Base-by-base conservation (phyloP, 495 filamentous ascomycete genomes). In the Ascobolus immersus region DNA sequence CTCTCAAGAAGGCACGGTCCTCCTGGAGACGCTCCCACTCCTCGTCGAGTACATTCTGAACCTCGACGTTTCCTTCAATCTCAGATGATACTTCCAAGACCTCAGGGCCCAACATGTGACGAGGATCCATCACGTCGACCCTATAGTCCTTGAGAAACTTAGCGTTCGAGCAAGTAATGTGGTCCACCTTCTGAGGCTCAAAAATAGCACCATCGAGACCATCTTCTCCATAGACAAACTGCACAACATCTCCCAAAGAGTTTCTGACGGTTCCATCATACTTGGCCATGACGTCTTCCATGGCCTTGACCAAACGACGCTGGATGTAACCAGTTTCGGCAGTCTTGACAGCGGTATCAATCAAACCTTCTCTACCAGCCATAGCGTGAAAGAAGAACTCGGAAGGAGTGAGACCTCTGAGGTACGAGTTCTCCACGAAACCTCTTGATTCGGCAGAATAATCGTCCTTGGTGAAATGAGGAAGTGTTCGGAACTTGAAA, bases 341-440 rank as follows among this genome's bases (percentile, higher is more conserved):
- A 39, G 86, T 99, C 64, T 99, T 99, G 50, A 99, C 86, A 44
- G 86, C 86, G 14, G 86, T 99, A 66, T 99, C 86, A 44, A 99
- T 99, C 28, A 99, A 62, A 86, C 86, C 86, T 55, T 99, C 86
- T 58, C 86, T 73, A 76, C 86, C 86, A 57, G 86, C 86, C 86
- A 99, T 99, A 42, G 86, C 86, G 59, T 99, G 86, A 64, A 99
- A 99, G 62, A 91, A 99, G 54, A 94, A 99, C 44, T 99, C 86
- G 1, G 75, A 73, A 2, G 86, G 82, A 0, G 86, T 99, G 38
- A 99, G 57, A 22, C 86, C 86, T 60, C 86, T 76, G 18, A 99
- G 67, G 44, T 99, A 99, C 0, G 86, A 99, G 56, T 99, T 99
- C 55, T 99, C 86, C 21, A 99, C 82, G 53, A 99, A 99, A 22